Conservation (phyloP, 768 basidiomycete species). For the Kwoniella heveanensis region DNA sequence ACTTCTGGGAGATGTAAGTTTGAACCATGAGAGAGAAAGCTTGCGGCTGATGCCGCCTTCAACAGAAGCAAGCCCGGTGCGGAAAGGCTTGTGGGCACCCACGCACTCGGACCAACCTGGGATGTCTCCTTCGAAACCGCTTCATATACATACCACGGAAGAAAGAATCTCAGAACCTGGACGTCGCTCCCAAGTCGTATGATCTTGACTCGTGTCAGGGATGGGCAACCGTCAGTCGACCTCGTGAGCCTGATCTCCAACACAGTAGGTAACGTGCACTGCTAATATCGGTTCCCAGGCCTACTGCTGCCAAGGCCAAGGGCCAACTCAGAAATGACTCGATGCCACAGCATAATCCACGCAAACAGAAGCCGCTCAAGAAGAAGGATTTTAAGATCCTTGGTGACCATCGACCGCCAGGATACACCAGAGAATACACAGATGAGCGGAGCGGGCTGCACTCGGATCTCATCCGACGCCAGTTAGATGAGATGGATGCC, state of each 20-base stretch:
- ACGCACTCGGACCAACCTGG: too few species aligned
- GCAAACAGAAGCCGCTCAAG: slow-evolving; percentile 5
- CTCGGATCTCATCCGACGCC: slow-evolving; percentile 13
- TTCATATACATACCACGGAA: too few species aligned
- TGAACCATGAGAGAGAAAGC: too few species aligned
- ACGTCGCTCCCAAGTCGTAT: too few species aligned
- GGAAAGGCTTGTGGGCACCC: too few species aligned
- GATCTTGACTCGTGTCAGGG: neutral
- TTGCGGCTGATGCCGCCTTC: too few species aligned
- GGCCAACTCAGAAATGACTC: neutral
- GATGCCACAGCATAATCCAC: neutral
- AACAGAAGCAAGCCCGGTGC: too few species aligned
- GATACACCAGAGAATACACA: neutral
- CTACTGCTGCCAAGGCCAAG: neutral
- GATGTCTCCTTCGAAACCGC: too few species aligned
- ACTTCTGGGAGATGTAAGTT: too few species aligned
- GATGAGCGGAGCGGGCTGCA: neutral
- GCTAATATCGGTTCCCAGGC: neutral
- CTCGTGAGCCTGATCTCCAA: neutral
- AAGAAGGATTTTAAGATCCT: slow-evolving; percentile 10
- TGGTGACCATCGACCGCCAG: neutral
- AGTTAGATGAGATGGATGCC: slow-evolving; percentile 14
- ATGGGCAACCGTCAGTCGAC: slow-evolving; percentile 8
- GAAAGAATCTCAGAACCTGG: too few species aligned
- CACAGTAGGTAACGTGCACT: too few species aligned